phyloP scores from a whole-genome alignment of 768 basidiomycete genomes.

The Arthromyces matolae region DNA sequence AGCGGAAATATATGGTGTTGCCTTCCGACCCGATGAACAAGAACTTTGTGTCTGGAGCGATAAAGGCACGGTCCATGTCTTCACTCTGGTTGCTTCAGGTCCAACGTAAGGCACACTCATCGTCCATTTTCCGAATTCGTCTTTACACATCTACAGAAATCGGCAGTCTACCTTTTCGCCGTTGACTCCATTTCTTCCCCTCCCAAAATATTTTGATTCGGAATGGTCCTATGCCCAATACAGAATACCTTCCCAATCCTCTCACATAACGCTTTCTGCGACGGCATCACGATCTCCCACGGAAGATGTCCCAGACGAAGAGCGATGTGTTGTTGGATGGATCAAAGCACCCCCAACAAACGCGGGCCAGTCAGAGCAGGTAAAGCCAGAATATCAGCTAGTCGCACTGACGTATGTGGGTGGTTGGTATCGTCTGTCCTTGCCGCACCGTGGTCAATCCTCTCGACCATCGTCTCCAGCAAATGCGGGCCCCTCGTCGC shows the following conservation, averaged over 20 bases:
- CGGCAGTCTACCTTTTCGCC: conserved; percentile 82
- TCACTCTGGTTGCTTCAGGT: conserved; percentile 66
- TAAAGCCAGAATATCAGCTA: conserved; percentile 62
- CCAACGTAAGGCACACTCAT: conserved; percentile 47
- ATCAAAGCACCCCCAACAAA: conserved; percentile 50
- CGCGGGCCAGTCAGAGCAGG: conserved; percentile 21
- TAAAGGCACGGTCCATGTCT: conserved; percentile 91
- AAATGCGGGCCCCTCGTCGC: conserved; percentile 31
- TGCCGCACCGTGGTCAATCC: conserved; percentile 41
- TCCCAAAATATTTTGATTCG: conserved; percentile 91
- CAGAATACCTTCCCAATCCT: conserved; percentile 78
- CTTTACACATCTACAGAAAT: conserved; percentile 45
- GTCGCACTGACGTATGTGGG: conserved; percentile 84
- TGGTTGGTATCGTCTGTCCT: conserved; percentile 85
- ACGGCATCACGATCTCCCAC: conserved; percentile 51
- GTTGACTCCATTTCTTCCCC: conserved; percentile 72
- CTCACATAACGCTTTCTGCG: conserved; percentile 77
- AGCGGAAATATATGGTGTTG: conserved; percentile 88
- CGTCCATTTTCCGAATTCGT: neutral
- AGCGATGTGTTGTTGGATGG: conserved; percentile 87
- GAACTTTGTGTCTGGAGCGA: conserved; percentile 93
- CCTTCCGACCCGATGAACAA: conserved; percentile 81
- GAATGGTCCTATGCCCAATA: conserved; percentile 96
- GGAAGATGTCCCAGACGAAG: conserved; percentile 70
- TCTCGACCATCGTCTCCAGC: conserved; percentile 13